These are phyloP conservation scores for Mortierella sp. DNA, from an alignment of 371 early-diverging fungal species.

Conservation along the genomic window DNA sequence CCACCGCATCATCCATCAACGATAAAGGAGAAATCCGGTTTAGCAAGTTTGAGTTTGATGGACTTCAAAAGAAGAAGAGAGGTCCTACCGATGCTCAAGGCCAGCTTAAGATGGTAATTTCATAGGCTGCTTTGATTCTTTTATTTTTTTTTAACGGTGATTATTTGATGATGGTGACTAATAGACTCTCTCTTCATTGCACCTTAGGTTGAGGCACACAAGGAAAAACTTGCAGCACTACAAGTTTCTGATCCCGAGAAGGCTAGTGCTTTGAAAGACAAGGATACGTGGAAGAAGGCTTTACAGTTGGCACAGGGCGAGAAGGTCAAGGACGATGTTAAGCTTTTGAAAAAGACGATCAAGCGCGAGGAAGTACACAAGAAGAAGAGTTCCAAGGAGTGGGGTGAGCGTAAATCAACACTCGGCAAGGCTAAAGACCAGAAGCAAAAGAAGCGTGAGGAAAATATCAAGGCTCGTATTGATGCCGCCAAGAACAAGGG, in stretches of 20 bases:
- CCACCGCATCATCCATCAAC: conserved; percentile 65
- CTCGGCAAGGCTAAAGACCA: conserved; percentile 75
- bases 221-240: conserved; percentile 82
- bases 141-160: background rate
- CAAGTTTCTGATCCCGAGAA: conserved; percentile 73
- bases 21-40: conserved; percentile 75
- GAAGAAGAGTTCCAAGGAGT: conserved; percentile 84
- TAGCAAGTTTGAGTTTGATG: conserved; percentile 80
- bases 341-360: conserved; percentile 90
- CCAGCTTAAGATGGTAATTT: conserved; percentile 75
- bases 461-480: conserved; percentile 80
- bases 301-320: conserved; percentile 87
- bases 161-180: background rate
- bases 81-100: conserved; percentile 80
- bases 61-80: conserved; percentile 75
- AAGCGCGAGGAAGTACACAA: conserved; percentile 88
- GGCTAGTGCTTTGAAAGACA: conserved; percentile 79
- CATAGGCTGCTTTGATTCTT: background rate
- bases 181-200: background rate
- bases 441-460: conserved; percentile 79
- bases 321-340: conserved; percentile 91
- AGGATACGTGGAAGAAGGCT: conserved; percentile 86
- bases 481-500: conserved; percentile 84
- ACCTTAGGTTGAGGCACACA: conserved; percentile 75
- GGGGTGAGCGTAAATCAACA: conserved; percentile 81